Base-by-base conservation (phyloP, 208 protist genomes). In the Leishmania amazonensis region DNA sequence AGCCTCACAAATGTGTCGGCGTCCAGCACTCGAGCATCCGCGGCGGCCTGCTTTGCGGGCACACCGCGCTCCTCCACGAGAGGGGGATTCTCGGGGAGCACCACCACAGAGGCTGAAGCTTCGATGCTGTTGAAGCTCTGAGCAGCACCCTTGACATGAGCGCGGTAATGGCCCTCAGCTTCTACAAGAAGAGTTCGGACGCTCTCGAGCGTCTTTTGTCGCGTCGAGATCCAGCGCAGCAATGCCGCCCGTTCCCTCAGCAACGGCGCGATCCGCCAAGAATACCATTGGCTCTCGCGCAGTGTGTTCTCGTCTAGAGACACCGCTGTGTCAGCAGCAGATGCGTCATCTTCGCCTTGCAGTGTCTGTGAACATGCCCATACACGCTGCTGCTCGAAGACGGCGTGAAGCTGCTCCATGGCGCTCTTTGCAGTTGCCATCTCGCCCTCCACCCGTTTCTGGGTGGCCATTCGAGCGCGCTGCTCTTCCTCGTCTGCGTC, bases 1-100 rank as follows among this genome's bases (percentile, higher is more conserved):
- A 93, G 15, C 2, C 81, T 57, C 21, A 87, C 84, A 19, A 93
- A 87, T 49, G 78, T 58, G 31, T 79, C 74, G 7, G 81, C 82
- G 45, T 88, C 75, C 35, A 96, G 85, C 2, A 82, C 53, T n/a
- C 54, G 19, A 38, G 24, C 13, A 11, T 31, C 38, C 24, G 75
- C 40, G 11, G 75, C 40, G 0, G 53, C 7, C 4, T 28, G 24
- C 38, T 19, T 57, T 1, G 1, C 15, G n/a, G 51, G 5, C 19
- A 35, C 5, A n/a, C n/a, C 4, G 24, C n/a, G 2, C 17, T 62
- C 19, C 73, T 60, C 31, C 35, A 62, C 24, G 11, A 76, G 35
- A 76, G 54, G 70, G 21, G 72, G 79, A 47, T 54, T 57, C 21
- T 53, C 58, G 5, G 70, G 79, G 7, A 83, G 54, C 40, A 28